Evolutionary conservation across 1,139 yeast species (phyloP), one percentile per base, ranked within the genome.

Genomic region (Geotrichum citri-aurantii): DNA sequence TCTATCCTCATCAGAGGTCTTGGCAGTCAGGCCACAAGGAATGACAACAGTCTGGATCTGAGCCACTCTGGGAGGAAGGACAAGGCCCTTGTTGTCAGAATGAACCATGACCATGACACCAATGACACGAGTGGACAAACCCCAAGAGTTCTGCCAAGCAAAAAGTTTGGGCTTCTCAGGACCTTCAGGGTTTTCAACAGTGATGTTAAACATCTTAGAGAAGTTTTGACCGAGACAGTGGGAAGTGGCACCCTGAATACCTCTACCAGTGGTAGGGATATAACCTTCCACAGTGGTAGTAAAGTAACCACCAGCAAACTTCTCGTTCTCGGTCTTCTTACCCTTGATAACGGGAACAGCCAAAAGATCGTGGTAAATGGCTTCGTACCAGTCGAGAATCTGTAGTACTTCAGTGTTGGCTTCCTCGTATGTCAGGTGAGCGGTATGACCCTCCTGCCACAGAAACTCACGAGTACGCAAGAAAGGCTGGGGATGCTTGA

Each of bases 361-460:
- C 69, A 95, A 83, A 70, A 95, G 81, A 67, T 92, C 96, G 75
- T 86, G 86, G 75, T 93, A 95, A 62, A 95, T 81, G 62, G 84
- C 83, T 63, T 87, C 86, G 75, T 95, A 95, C 77, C 83, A 85
- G 65, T 89, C 95, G 72, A 93, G 82, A 69, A 95, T 91, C 74
- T 87, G 86, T 68, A 83, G 73, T 31, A 93, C 99, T 78, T 95
- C 99, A 61, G 78, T 79, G 62, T 82, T 81, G 47, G 99, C 97
- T 61, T 82, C 92, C 61, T 84, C 86, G 66, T 78, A 77, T 61
- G 95, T 87, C 72, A 93, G 81, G 73, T 89, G 96, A 58, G 96
- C 99, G 57, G 99, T 95, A 78, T 95, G 99, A 66, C 99, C 99
- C 78, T 95, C 99, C 79, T 95, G 99, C 99, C 99, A 95, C 75